Conservation (phyloP, 441 rosid genomes). For the Erodium trifolium region DNA sequence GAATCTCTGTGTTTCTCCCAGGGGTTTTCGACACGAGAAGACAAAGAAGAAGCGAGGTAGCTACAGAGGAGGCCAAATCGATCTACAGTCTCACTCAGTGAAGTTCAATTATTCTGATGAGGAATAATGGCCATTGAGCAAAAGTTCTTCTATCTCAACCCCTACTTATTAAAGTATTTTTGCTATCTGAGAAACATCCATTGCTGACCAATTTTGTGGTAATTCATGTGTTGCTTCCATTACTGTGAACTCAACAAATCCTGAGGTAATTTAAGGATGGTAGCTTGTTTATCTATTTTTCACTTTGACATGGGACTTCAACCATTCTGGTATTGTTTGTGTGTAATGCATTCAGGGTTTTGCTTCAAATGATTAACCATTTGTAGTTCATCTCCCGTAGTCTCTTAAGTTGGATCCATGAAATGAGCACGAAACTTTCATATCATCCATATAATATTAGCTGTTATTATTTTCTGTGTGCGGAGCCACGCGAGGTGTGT, state of each 20-base stretch:
- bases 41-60: constrained; percentile 94
- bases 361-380: not conserved
- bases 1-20: constrained; percentile 8
- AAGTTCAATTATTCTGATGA: constrained; percentile 84
- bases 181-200: not conserved
- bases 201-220: not conserved
- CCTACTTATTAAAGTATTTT: not conserved
- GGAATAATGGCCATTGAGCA: constrained; percentile 29
- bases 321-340: not conserved
- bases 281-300: not conserved
- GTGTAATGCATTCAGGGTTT: not conserved
- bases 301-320: not conserved
- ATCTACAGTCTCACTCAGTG: constrained; percentile 65
- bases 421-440: too few species aligned
- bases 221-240: not conserved
- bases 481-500: too few species aligned
- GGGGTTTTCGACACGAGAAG: constrained; percentile 94
- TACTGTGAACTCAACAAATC: not conserved
- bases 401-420: not conserved
- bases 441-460: too few species aligned
- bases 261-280: not conserved
- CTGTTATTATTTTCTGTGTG: too few species aligned
- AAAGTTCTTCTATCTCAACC: not conserved
- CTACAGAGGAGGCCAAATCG: constrained; percentile 92
- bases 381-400: not conserved